A percentile compares a stretch with the other conserved stretches of the same genome.
phyloP scores from a whole-genome alignment of 306 rosid genomes.

The Prunus davidiana region DNA sequence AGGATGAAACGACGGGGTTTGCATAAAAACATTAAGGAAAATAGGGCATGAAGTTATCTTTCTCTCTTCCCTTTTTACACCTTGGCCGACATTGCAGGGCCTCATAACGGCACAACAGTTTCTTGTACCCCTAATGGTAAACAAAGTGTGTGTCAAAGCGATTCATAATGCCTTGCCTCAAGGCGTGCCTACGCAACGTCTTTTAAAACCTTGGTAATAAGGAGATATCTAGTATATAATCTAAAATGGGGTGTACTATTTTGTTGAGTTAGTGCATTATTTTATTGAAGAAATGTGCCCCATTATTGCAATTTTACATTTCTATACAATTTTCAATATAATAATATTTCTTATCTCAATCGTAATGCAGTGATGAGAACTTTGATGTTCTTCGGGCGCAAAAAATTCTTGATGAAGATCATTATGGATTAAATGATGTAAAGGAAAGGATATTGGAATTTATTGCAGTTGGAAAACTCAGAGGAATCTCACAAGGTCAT shows the following conservation, averaged over 20 bases:
- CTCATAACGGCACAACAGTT: too few relatives aligned
- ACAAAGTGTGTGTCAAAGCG: too few relatives aligned
- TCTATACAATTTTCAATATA: not conserved
- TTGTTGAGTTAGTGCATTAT: not conserved
- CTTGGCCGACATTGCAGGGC: too few relatives aligned
- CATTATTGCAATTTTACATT: not conserved
- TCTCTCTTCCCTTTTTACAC: too few relatives aligned
- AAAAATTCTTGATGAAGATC: slow-evolving; percentile 94
- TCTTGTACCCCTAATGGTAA: too few relatives aligned
- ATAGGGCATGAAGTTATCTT: too few relatives aligned
- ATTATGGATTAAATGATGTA: slow-evolving; percentile 93
- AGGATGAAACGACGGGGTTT: too few relatives aligned
- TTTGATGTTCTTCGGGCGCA: slow-evolving; percentile 86
- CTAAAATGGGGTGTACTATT: not conserved
- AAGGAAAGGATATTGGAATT: slow-evolving; percentile 97
- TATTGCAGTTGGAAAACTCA: slow-evolving; percentile 95
- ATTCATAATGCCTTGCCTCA: too few relatives aligned
- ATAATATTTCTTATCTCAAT: not conserved
- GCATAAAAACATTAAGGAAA: too few relatives aligned
- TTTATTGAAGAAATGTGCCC: not conserved
- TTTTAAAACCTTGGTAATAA: not conserved
- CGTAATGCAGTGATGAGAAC: slow-evolving; percentile 78
- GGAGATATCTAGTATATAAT: not conserved
- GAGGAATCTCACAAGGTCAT: slow-evolving; percentile 93
- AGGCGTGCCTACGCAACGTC: too few relatives aligned